Evolutionary conservation across 1,284 basidiomycete genomes (phyloP).

Genomic region (Sporisorium reilianum): DNA sequence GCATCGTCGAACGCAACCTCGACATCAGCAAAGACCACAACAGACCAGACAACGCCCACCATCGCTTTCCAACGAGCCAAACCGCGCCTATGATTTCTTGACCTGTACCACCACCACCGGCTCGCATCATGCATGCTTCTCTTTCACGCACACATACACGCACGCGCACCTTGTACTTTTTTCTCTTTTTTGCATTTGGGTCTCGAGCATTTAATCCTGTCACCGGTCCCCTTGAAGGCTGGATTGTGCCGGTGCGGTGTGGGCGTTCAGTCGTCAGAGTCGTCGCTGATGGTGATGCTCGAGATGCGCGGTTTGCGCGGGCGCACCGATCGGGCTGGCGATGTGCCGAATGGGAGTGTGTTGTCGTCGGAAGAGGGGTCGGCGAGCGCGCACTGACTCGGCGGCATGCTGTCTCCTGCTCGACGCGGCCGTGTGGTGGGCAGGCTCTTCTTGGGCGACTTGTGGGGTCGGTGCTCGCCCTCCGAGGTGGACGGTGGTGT

Average conservation of each 20-base stretch:
- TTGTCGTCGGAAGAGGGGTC: neutral
- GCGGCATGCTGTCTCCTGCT: neutral
- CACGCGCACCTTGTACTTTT: neutral
- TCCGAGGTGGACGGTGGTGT: constrained; percentile 4
- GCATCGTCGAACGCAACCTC: neutral
- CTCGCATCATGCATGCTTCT: neutral
- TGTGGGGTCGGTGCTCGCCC: constrained; percentile 1
- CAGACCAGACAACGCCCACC: neutral
- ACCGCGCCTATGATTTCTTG: constrained; percentile 16
- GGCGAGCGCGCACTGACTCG: constrained; percentile 9
- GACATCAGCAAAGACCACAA: neutral
- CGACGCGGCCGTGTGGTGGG: neutral
- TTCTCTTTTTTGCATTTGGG: neutral
- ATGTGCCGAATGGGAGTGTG: neutral
- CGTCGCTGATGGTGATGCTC: constrained; percentile 24
- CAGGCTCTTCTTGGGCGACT: constrained; percentile 18
- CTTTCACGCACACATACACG: neutral
- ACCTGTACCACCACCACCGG: too few relatives aligned
- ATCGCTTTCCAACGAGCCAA: constrained; percentile 17
- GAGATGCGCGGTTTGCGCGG: constrained; percentile 15
- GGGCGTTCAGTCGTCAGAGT: neutral
- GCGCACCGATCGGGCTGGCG: neutral
- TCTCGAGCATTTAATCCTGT: constrained; percentile 1
- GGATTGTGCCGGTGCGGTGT: too few relatives aligned
- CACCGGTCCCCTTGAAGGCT: neutral